Evolutionary conservation across 805 yeast genomes (phyloP), one percentile per base, ranked within the genome.

Genomic region (Yamadazyma insecticola): DNA sequence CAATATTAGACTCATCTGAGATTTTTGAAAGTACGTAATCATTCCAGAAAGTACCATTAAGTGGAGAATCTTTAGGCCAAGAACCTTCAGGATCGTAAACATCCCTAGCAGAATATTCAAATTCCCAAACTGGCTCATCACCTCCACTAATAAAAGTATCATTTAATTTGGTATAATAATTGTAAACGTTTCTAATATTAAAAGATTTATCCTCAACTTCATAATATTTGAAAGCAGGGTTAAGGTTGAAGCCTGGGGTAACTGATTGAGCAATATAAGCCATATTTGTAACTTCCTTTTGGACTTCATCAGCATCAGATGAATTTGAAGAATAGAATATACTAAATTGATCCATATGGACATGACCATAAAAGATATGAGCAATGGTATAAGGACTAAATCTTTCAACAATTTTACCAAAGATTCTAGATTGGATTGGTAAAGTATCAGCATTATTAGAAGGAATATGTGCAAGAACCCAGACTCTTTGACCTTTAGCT

Each of bases 211-310:
- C 56, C 49, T 81, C 86, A 32, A 81, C 78, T 42, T 75, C 76
- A 46, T 81, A 81, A 56, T 78, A 79, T 51, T 83, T 70, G 82
- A 85, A 81, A 13, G 78, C 70, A 5, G 89, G 89, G 50, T 81
- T 81, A 41, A 71, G 67, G 29, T 74, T 65, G 6, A 63, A 55
- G 47, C 67, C 63, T 6, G 87, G 84, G 6, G 86, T 78, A 23
- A 81, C 72, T 0, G 85, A 75, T 36, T 77, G 87, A 3, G 74
- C 68, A 35, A 80, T 67, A 78, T 81, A 79, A 1, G 81, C 79
- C 58, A 74, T 67, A 43, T 70, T 69, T 20, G 78, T 42, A 4
- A 74, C 77, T n/a, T 41, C 45, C 21, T 60, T 57, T 4, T 63
- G 70, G 21, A 63, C 62, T 15, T 63, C 55, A 32, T 63, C 61